These are phyloP conservation scores for Oropetium thomaeum DNA, from an alignment of 176 grass and related monocot species.

Conservation along the genomic window DNA sequence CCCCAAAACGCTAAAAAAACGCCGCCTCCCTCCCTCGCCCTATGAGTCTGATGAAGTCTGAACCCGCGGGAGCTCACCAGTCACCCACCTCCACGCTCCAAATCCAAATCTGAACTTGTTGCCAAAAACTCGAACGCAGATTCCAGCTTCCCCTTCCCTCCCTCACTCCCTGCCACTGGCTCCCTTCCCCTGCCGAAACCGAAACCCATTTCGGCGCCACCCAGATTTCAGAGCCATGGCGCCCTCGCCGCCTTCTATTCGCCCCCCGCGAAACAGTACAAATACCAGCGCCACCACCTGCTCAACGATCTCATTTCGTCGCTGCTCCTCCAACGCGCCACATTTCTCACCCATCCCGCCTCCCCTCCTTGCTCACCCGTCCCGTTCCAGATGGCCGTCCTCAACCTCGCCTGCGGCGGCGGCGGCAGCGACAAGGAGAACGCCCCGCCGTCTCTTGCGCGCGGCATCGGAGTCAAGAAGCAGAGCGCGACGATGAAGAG, in stretches of 20 bases:
- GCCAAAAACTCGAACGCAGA: neutral
- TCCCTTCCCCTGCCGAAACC: neutral
- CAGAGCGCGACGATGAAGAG: constrained; percentile 25
- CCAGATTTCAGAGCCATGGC: neutral
- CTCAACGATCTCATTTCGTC: neutral
- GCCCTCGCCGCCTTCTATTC: no score
- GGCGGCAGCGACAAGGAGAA: neutral
- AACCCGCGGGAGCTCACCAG: no score
- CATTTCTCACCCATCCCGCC: no score
- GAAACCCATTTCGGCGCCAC: neutral
- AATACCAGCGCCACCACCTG: neutral
- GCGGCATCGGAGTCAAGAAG: constrained; percentile 15
- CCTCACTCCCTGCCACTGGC: neutral
- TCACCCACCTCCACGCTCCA: no score
- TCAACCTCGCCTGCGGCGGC: neutral
- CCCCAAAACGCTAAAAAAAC: no score
- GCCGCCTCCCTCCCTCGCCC: neutral
- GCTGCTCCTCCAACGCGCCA: neutral
- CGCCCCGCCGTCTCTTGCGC: constrained; percentile 2
- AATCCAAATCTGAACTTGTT: neutral
- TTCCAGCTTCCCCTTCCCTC: neutral
- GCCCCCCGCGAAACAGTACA: neutral
- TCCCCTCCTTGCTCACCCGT: neutral
- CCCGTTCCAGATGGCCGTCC: neutral
- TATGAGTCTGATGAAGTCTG: no score